Evolutionary conservation across 345 rosid genomes (phyloP), one percentile per base, ranked within the genome.

Genomic region (Populus alba): DNA sequence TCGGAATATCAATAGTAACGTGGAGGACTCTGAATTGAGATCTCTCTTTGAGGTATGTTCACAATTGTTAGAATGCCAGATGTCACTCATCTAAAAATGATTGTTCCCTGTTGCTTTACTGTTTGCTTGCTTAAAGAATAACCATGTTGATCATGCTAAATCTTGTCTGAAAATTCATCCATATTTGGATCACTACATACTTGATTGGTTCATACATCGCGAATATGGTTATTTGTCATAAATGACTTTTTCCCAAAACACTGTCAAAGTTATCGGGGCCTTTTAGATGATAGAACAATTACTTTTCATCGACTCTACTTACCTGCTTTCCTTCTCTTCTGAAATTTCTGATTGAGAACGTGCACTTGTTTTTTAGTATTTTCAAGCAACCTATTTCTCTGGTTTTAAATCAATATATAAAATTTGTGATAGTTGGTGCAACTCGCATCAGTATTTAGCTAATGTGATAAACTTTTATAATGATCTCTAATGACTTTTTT

Each of bases 1-100:
- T 23, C 89, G 98, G 72, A 95, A 95, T 80, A 95, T 95, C 75
- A 95, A 95, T 84, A 95, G 99, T 76, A 91, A 92, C 75, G 97
- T 93, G 23, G 99, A 95, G 69, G 98, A 95, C 82, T 83, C 91
- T 35, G 99, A 95, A 84, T 81, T 95, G 82, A 87, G 79, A 74
- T 83, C 98, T 70, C 94, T 95, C 49, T 95, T 95, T 79, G 97
- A 93, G 98, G 98, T 95, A 87, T 74, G 11, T 59, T 61, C 31
- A 20, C 23, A 25, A 7, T 59, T 59, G 65, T 23, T 11, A 59
- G n/a, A 62, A 70, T 33, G 29, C 71, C 41, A 59, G 29, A 59
- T 23, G 23, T 59, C 27, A n/a, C 65, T 23, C 25, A n/a, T 59
- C 29, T 59, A 59, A 23, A 59, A 59, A 59, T n/a, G 15, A 23